A percentile compares a stretch with the other conserved stretches of the same genome.
Evolutionary conservation across 768 basidiomycete species (phyloP).

Genomic region (Leccinum truebloodii): DNA sequence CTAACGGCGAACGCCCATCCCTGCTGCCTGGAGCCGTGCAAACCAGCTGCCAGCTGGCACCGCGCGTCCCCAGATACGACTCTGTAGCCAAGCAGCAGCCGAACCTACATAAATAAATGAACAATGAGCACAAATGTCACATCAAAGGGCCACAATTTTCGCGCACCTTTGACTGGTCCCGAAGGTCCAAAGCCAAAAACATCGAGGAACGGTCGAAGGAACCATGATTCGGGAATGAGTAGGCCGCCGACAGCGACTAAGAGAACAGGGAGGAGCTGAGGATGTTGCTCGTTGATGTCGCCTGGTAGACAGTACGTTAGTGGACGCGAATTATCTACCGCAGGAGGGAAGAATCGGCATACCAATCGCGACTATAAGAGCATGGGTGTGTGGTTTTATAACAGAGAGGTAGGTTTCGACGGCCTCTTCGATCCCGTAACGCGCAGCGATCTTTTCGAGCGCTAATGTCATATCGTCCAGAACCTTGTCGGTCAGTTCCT

Average conservation of each 20-base stretch:
- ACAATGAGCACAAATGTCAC: no score
- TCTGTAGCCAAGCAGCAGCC: slow-evolving; percentile 13
- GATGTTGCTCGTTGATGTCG: slow-evolving; percentile 16
- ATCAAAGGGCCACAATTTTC: neutral
- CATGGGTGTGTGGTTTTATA: slow-evolving; percentile 12
- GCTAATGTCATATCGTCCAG: slow-evolving; percentile 6
- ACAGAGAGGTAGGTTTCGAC: slow-evolving; percentile 2
- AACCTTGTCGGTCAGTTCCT: slow-evolving; percentile 6
- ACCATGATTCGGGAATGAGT: slow-evolving; percentile 17
- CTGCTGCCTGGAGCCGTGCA: slow-evolving; percentile 16
- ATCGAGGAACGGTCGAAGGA: slow-evolving; percentile 11
- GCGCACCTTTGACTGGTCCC: slow-evolving; percentile 16
- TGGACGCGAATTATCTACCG: neutral
- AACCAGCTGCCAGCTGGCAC: slow-evolving; percentile 15
- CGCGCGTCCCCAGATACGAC: slow-evolving; percentile 2
- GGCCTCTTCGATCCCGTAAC: slow-evolving; percentile 10
- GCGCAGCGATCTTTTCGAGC: slow-evolving; percentile 1
- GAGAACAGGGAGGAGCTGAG: slow-evolving; percentile 7
- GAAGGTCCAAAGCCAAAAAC: slow-evolving; percentile 18
- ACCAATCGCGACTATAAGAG: slow-evolving; percentile 13
- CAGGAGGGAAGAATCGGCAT: neutral
- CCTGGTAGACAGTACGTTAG: slow-evolving; percentile 2
- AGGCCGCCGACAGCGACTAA: slow-evolving; percentile 3
- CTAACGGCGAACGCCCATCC: slow-evolving; percentile 6
- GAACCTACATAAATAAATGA: slow-evolving; percentile 4